Evolutionary conservation across 331 rosid species (phyloP).

Genomic region (Malus hybrid): DNA sequence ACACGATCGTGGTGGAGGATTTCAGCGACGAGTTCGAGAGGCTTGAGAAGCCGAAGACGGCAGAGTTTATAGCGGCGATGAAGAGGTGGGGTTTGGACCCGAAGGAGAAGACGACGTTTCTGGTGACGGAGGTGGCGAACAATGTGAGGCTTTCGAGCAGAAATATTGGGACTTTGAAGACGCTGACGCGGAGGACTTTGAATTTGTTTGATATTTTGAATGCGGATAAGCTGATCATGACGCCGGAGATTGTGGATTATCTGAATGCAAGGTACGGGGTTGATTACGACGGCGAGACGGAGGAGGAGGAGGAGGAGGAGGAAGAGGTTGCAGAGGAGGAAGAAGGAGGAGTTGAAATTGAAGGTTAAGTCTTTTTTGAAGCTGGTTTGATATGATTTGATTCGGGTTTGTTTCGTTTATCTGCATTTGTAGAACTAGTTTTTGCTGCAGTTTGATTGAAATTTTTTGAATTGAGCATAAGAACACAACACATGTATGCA

Average conservation of each 20-base stretch:
- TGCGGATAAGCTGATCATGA: conserved; percentile 79
- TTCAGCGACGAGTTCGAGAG: conserved; percentile 58
- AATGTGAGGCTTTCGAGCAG: conserved; percentile 64
- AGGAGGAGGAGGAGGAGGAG: conserved; percentile 17
- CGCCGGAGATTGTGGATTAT: conserved; percentile 59
- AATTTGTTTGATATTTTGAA: conserved; percentile 78
- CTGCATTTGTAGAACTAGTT: background rate
- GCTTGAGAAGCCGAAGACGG: conserved; percentile 58
- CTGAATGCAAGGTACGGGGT: conserved; percentile 72
- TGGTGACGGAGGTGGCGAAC: conserved; percentile 62
- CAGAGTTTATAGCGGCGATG: conserved; percentile 40
- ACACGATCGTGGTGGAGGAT: conserved; percentile 73
- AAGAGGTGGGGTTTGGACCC: conserved; percentile 91
- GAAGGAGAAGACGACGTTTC: conserved; percentile 53
- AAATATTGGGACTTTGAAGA: conserved; percentile 70
- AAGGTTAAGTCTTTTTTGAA: background rate
- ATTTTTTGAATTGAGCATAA: background rate
- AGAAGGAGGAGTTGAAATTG: conserved; percentile 18
- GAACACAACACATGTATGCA: background rate
- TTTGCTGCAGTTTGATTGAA: background rate
- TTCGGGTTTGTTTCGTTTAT: background rate
- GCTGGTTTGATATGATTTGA: background rate
- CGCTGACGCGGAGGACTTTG: conserved; percentile 78
- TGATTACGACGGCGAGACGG: conserved; percentile 27
- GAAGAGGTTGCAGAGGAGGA: conserved; percentile 15